These are phyloP conservation scores for grape (Vitis vinifera) DNA, from an alignment of 164 flowering plant species.

Conservation along the genomic window DNA sequence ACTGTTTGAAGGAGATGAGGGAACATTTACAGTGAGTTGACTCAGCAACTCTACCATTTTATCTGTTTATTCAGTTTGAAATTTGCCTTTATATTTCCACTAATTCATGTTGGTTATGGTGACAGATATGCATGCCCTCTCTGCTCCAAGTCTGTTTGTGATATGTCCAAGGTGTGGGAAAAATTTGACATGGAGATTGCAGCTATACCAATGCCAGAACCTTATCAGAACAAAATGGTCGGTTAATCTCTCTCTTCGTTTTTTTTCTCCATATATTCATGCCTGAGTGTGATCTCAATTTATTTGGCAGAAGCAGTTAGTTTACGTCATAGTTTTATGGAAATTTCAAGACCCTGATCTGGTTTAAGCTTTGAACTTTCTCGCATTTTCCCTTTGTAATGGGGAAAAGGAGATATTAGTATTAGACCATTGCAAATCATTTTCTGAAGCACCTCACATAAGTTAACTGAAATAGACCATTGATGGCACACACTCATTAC, in stretches of 20 bases:
- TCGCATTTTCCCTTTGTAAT: background rate
- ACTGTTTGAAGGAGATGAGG: slow-evolving; percentile 87
- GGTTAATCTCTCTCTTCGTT: background rate
- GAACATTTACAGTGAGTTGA: slow-evolving; percentile 80
- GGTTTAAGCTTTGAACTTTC: no score
- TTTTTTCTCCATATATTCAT: background rate
- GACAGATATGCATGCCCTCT: slow-evolving; percentile 90
- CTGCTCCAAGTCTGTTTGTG: slow-evolving; percentile 93
- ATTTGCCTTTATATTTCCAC: background rate
- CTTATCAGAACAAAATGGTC: slow-evolving; percentile 70
- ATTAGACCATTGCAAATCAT: no score
- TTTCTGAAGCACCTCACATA: no score
- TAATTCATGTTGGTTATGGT: background rate
- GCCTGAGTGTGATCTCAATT: no score
- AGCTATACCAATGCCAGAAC: slow-evolving; percentile 84
- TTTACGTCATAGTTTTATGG: no score
- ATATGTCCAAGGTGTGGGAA: slow-evolving; percentile 97
- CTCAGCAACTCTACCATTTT: background rate
- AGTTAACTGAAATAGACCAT: no score
- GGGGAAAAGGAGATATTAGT: no score
- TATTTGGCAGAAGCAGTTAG: no score
- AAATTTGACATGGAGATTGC: slow-evolving; percentile 84
- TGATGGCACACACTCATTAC: slow-evolving; percentile 5
- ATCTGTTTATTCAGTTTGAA: background rate
- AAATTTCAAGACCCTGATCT: no score